Percentiles rank a stretch among this genome's conserved stretches.
These are phyloP conservation scores for Epichloe festucae DNA, from an alignment of 2,329 filamentous ascomycete species.

Conservation along the genomic window DNA sequence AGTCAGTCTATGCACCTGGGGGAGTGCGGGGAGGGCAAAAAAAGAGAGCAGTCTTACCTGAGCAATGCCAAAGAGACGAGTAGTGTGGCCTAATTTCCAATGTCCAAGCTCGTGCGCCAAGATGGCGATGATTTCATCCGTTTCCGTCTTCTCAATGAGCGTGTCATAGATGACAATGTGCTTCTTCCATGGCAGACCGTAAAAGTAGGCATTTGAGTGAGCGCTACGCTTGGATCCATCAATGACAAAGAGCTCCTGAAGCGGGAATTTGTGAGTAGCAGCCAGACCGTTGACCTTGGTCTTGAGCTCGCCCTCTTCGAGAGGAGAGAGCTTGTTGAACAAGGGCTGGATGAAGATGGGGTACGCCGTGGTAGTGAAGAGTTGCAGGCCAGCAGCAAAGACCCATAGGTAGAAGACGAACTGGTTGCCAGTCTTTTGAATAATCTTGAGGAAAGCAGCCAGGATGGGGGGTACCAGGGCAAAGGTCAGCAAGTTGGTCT, in stretches of 20 bases:
- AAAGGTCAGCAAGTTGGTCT: slow-evolving; percentile 71
- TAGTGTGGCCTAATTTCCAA: slow-evolving; percentile 94
- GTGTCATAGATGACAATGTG: slow-evolving; percentile 99
- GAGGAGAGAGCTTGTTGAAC: slow-evolving; percentile 95
- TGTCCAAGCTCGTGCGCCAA: slow-evolving; percentile 93
- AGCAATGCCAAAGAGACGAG: slow-evolving; percentile 74
- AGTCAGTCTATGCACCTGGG: background rate
- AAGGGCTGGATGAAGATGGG: slow-evolving; percentile 86
- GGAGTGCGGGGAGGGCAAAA: background rate
- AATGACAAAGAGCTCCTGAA: slow-evolving; percentile 88
- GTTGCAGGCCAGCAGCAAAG: slow-evolving; percentile 77
- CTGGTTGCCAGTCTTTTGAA: slow-evolving; percentile 81
- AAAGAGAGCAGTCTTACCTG: slow-evolving; percentile 38
- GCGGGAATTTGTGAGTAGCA: slow-evolving; percentile 73
- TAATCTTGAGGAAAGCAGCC: slow-evolving; percentile 82
- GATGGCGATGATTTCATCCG: slow-evolving; percentile 87
- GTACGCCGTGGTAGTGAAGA: slow-evolving; percentile 93
- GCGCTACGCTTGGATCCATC: slow-evolving; percentile 79
- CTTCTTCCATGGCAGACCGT: slow-evolving; percentile 97
- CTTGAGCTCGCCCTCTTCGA: slow-evolving; percentile 80
- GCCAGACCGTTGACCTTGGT: slow-evolving; percentile 75
- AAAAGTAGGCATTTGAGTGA: slow-evolving; percentile 90
- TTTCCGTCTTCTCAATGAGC: slow-evolving; percentile 85
- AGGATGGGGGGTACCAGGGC: slow-evolving; percentile 82
- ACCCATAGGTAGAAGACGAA: slow-evolving; percentile 99